A percentile compares a stretch with the other conserved stretches of the same genome.
Evolutionary conservation across 176 grass and related monocot genomes (phyloP).

Genomic region (sorghum (Sorghum bicolor)): Sorghum_bicolor_NCBIv3 NC_012873.2:56553501-56554000

Average conservation of each 20-base stretch:
- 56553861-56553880: not conserved
- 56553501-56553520: not conserved
- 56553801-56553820: not conserved
- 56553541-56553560: not conserved
- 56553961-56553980: slow-evolving; percentile 97
- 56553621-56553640: not conserved
- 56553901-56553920: slow-evolving; percentile 15
- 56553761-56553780: not conserved
- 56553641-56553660: too few relatives aligned
- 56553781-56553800: not conserved
- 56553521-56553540: not conserved
- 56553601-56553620: not conserved
- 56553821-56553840: not conserved
- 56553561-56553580: not conserved
- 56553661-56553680: not conserved
- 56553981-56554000: slow-evolving; percentile 97
- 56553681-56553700: not conserved
- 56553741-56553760: not conserved
- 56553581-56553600: not conserved
- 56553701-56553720: not conserved
- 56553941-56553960: slow-evolving; percentile 76
- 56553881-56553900: slow-evolving; percentile 14
- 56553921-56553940: too few relatives aligned
- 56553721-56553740: not conserved
- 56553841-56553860: too few relatives aligned